Conservation (phyloP, 192 early-diverging fungal species). For the Entophlyctis luteolus region DNA sequence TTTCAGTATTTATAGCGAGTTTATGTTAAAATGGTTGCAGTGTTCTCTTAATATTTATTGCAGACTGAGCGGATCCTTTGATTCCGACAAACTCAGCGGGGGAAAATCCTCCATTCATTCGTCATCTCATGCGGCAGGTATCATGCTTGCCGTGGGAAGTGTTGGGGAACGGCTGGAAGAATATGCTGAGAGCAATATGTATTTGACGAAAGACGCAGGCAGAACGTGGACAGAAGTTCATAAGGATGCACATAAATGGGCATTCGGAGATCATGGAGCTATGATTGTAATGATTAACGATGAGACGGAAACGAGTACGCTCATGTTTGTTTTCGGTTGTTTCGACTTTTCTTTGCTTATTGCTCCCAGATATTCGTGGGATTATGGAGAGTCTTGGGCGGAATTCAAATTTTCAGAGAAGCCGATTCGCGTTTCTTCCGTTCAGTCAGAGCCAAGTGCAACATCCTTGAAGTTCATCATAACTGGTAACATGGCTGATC, state of each 20-base stretch:
- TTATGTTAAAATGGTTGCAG: constrained; percentile 11
- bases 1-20: background rate
- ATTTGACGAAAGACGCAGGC: constrained; percentile 83
- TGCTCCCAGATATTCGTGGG: constrained; percentile 61
- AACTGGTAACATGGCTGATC: constrained; percentile 3
- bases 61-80: constrained; percentile 4
- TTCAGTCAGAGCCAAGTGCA: constrained; percentile 63
- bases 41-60: constrained; percentile 23
- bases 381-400: constrained; percentile 77
- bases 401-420: constrained; percentile 52
- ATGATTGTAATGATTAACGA: constrained; percentile 75
- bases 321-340: constrained; percentile 5
- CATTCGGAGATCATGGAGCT: constrained; percentile 87
- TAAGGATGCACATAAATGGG: constrained; percentile 67
- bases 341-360: constrained; percentile 3
- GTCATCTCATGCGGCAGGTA: constrained; percentile 37
- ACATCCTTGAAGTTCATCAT: constrained; percentile 73
- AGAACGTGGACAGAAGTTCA: constrained; percentile 74
- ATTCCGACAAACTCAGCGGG: background rate
- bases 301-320: constrained; percentile 58
- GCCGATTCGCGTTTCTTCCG: constrained; percentile 56
- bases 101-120: constrained; percentile 21
- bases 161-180: constrained; percentile 62
- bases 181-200: constrained; percentile 68
- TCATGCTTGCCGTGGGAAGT: constrained; percentile 65